Base-by-base conservation (phyloP, 371 early-diverging fungal species). In the Batrachochytrium dendrobatidis region DNA sequence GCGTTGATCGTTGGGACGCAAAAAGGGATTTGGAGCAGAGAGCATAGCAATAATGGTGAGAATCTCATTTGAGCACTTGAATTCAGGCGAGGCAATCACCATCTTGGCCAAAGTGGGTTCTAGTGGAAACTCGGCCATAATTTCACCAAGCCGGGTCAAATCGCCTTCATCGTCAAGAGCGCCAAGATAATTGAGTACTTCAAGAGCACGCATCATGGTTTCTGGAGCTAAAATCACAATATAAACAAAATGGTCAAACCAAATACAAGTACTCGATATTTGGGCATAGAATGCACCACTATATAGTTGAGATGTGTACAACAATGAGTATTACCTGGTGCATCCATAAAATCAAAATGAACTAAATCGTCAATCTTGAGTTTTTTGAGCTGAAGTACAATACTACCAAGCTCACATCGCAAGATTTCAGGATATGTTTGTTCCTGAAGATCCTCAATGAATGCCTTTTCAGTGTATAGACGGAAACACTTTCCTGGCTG, bases 311-410 rank as follows among this genome's bases (percentile, higher is more conserved):
- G 51, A 18, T 43, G n/a, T n/a, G n/a, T n/a, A n/a, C n/a, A n/a
- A n/a, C n/a, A n/a, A n/a, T n/a, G n/a, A n/a, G n/a, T n/a, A 59
- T 7, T 51, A 75, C 73, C 71, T 30, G 95, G 95, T 26, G 89
- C 89, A 59, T 93, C 94, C 90, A 93, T 90, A 54, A 92, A 91
- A 65, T 94, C 93, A 71, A 96, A 91, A 59, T 91, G 91, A 4
- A 91, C 87, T 58, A 96, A 67, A 74, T 94, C 90, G 62, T 90
- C 83, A 67, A 95, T 86, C 3, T 90, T 90, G 20, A 94, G 73
- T 65, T 88, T 90, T 73, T 89, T 87, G 44, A 92, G 71, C 69
- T 93, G 91, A 70, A 93, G 73, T 5, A 93, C 91, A 24, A 88
- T 86, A 25, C 79, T 77, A 6, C 90, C 89, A 68, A 93, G 69